These are phyloP conservation scores for Microcyclospora tardicrescens DNA, from an alignment of 2,329 filamentous ascomycete species.

Conservation along the genomic window DNA sequence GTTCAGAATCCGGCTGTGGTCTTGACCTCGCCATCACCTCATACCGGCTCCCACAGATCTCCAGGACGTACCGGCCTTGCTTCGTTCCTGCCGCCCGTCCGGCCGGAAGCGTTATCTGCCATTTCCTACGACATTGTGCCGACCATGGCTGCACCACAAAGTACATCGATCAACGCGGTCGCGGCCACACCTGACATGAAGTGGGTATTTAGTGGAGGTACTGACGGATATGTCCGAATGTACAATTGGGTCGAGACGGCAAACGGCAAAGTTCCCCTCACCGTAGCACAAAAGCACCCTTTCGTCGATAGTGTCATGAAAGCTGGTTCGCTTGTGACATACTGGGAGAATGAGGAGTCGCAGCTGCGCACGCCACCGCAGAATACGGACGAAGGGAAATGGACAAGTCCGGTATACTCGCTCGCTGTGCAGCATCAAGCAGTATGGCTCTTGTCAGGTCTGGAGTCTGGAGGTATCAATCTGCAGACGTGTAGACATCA, in stretches of 20 bases:
- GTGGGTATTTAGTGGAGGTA: conserved; percentile 88
- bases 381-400: conserved; percentile 37
- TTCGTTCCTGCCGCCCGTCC: conserved; percentile 34
- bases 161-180: conserved; percentile 88
- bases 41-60: conserved; percentile 21
- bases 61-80: conserved; percentile 15
- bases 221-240: conserved; percentile 91
- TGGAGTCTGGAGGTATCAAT: conserved; percentile 86
- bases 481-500: conserved; percentile 87
- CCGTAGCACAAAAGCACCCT: conserved; percentile 87
- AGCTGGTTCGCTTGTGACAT: conserved; percentile 83
- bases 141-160: conserved; percentile 90
- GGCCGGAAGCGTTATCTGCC: conserved; percentile 66
- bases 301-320: conserved; percentile 97
- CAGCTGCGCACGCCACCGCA: conserved; percentile 18
- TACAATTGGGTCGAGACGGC: conserved; percentile 93
- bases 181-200: conserved; percentile 85
- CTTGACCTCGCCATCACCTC: conserved; percentile 35
- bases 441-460: conserved; percentile 79
- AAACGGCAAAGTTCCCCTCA: conserved; percentile 85
- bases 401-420: conserved; percentile 77
- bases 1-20: conserved; percentile 33
- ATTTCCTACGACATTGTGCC: conserved; percentile 86
- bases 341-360: conserved; percentile 95
- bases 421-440: conserved; percentile 81